Evolutionary conservation across 2,329 filamentous ascomycete genomes (phyloP).

Genomic region (Penicillium carneum): DNA sequence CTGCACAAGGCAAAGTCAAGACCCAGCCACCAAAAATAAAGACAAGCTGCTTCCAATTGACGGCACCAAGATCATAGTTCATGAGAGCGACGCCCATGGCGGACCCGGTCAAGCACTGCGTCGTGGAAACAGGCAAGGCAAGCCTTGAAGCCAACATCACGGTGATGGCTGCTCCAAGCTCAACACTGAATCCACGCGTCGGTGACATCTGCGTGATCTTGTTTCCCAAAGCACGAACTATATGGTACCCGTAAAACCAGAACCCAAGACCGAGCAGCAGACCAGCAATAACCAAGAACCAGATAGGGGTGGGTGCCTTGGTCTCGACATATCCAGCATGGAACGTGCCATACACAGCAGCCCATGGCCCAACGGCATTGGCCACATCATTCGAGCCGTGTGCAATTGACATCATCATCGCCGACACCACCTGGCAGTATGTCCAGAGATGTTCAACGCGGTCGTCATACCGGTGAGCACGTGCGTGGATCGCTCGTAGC

Average conservation of each 20-base stretch:
- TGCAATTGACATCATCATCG: conserved; percentile 54
- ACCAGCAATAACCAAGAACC: conserved; percentile 49
- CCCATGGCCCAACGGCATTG: conserved; percentile 54
- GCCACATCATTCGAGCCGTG: conserved; percentile 57
- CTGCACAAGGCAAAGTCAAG: conserved; percentile 54
- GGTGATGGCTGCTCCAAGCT: conserved; percentile 53
- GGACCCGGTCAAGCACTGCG: conserved; percentile 49
- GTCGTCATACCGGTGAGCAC: conserved; percentile 56
- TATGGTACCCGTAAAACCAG: conserved; percentile 53
- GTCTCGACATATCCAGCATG: conserved; percentile 41
- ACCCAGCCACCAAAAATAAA: conserved; percentile 57
- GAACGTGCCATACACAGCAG: conserved; percentile 49
- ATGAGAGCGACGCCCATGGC: conserved; percentile 48
- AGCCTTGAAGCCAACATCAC: conserved; percentile 47
- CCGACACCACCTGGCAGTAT: conserved; percentile 52
- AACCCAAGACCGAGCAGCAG: conserved; percentile 51
- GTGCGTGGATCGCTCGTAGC: conserved; percentile 49
- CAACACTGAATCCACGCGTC: conserved; percentile 42
- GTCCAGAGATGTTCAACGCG: conserved; percentile 59
- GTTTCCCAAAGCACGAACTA: conserved; percentile 52
- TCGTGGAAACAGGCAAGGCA: conserved; percentile 48
- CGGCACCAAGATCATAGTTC: conserved; percentile 49
- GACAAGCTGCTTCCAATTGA: conserved; percentile 55
- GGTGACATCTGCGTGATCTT: conserved; percentile 53
- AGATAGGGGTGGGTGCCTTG: conserved; percentile 47